A percentile compares a stretch with the other conserved stretches of the same genome.
These are phyloP conservation scores for Exophiala bonariae DNA, from an alignment of 2,329 filamentous ascomycete genomes.

Conservation along the genomic window DNA sequence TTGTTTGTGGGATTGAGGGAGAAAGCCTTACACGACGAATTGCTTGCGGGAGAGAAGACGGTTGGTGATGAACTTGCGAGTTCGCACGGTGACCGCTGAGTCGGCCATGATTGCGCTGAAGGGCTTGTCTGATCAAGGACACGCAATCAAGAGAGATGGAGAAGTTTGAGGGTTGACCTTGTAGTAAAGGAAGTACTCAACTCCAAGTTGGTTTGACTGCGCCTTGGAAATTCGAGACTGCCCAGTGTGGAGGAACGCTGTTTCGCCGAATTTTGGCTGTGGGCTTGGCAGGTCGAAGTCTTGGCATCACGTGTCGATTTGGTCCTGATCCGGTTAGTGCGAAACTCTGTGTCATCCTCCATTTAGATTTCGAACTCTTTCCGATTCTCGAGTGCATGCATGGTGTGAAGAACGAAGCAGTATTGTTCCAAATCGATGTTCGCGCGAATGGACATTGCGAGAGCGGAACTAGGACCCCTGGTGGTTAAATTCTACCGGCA, in stretches of 20 bases:
- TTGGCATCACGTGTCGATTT: conserved; percentile 11
- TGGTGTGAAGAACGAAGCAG: no score
- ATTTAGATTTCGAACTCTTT: no score
- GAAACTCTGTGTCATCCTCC: no score
- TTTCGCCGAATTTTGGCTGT: conserved; percentile 19
- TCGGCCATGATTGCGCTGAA: conserved; percentile 82
- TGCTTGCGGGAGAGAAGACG: conserved; percentile 97
- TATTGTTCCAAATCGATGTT: no score
- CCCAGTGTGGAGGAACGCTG: conserved; percentile 3
- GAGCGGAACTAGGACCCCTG: conserved; percentile 35
- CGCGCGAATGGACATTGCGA: conserved; percentile 22
- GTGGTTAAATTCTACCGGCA: conserved; percentile 66
- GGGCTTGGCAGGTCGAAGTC: conserved; percentile 23
- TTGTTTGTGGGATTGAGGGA: conserved; percentile 8
- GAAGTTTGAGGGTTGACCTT: conserved; percentile 1
- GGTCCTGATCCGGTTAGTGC: conserved; percentile 8
- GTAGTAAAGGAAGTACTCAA: no score
- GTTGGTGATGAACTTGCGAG: conserved; percentile 99
- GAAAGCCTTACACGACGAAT: conserved; percentile 91
- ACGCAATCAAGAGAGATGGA: conserved; percentile 15
- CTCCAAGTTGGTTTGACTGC: conserved; percentile 5
- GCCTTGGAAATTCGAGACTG: conserved; percentile 7
- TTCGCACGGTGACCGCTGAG: conserved; percentile 78
- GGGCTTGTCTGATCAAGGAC: conserved; percentile 10
- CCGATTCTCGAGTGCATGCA: no score